Evolutionary conservation across 345 rosid species (phyloP).

Genomic region (Lepidium sativum): DNA sequence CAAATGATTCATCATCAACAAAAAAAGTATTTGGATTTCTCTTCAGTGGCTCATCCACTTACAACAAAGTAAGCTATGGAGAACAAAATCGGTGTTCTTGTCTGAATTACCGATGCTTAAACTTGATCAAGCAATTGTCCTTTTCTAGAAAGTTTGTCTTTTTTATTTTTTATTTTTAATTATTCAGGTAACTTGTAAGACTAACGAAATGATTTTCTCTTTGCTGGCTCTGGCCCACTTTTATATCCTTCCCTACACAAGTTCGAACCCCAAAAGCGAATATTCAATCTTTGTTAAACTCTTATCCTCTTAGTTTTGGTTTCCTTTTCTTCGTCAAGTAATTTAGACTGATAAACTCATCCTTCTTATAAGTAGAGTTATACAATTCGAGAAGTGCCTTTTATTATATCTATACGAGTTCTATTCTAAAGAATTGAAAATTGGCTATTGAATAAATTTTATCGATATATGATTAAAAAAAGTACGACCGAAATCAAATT

Average conservation of each 20-base stretch:
- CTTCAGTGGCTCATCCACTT: not conserved
- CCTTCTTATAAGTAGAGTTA: too few relatives aligned
- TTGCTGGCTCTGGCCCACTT: not conserved
- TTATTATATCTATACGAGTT: too few relatives aligned
- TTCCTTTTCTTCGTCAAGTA: too few relatives aligned
- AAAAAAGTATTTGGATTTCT: not conserved
- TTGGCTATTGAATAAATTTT: too few relatives aligned
- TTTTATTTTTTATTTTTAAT: not conserved
- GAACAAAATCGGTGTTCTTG: not conserved
- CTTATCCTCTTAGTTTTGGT: too few relatives aligned
- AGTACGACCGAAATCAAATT: too few relatives aligned
- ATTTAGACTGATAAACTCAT: too few relatives aligned
- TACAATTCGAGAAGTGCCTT: too few relatives aligned
- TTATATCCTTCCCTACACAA: not conserved
- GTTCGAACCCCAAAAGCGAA: not conserved
- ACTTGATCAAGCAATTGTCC: not conserved
- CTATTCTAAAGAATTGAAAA: too few relatives aligned
- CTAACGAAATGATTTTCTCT: not conserved
- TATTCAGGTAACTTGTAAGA: constrained; percentile 9
- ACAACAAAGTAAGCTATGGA: not conserved
- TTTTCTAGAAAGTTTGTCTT: constrained; percentile 12
- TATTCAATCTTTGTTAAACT: too few relatives aligned
- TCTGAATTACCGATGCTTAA: constrained; percentile 8
- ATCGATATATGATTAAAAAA: too few relatives aligned
- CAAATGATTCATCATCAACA: constrained; percentile 10